These are phyloP conservation scores for Fusarium sulawesiense DNA, from an alignment of 2,329 filamentous ascomycete genomes.

Conservation along the genomic window DNA sequence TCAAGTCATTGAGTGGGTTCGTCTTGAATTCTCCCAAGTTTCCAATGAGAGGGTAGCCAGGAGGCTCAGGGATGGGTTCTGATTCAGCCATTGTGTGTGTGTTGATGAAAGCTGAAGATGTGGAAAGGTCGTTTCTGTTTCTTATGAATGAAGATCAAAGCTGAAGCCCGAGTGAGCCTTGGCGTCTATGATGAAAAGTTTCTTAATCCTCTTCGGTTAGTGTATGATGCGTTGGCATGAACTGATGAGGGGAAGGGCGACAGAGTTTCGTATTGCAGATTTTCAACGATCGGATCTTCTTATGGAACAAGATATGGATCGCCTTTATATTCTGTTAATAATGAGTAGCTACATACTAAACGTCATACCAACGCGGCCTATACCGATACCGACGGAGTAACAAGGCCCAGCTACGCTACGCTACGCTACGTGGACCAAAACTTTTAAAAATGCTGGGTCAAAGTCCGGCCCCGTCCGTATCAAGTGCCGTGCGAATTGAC, in stretches of 20 bases:
- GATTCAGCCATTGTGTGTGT: constrained; percentile 48
- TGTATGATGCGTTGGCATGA: not conserved
- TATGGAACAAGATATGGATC: constrained; percentile 2
- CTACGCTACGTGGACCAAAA: not conserved
- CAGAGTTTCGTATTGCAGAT: not conserved
- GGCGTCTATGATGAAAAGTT: constrained; percentile 16
- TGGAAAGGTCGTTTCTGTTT: not conserved
- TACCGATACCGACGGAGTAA: not conserved
- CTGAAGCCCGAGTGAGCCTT: constrained; percentile 1
- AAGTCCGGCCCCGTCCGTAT: constrained; percentile 3
- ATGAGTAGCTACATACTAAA: not conserved
- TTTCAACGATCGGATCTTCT: not conserved
- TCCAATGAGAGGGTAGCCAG: constrained; percentile 72
- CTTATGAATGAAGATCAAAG: not conserved
- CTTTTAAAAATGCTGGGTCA: not conserved
- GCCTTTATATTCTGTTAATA: constrained; percentile 1
- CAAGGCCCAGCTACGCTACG: not conserved
- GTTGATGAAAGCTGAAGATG: not conserved
- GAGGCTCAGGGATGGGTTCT: constrained; percentile 70
- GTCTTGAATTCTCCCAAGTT: constrained; percentile 73
- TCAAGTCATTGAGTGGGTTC: constrained; percentile 66
- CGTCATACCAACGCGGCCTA: constrained; percentile 24
- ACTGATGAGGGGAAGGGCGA: not conserved
- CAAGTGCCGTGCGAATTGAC: not conserved
- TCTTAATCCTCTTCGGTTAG: constrained; percentile 7